Percentiles rank a stretch among this genome's conserved stretches.
Conservation (phyloP, 1,139 yeast genomes). For the Diutina rugosa region DNA sequence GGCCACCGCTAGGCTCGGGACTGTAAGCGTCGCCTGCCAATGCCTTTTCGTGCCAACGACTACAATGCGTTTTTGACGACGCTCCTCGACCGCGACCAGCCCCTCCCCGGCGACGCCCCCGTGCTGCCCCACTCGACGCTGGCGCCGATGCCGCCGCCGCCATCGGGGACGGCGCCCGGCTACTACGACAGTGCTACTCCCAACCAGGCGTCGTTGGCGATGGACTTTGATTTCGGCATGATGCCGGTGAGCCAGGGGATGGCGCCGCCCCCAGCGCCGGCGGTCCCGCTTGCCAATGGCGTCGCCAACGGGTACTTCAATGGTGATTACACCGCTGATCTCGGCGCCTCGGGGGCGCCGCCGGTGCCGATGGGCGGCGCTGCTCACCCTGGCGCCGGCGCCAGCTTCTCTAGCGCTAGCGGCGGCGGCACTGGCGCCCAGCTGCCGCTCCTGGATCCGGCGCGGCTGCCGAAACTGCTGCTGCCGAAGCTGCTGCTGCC, state of each 20-base stretch:
- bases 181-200: not conserved
- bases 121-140: not conserved
- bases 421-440: not conserved
- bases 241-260: not conserved
- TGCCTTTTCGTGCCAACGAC: constrained; percentile 21
- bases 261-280: not conserved
- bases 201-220: constrained; percentile 10
- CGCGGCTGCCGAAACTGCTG: not conserved
- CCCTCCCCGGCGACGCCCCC: not conserved
- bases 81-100: constrained; percentile 13
- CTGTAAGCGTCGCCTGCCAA: constrained; percentile 3
- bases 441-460: not conserved
- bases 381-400: not conserved
- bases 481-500: not conserved
- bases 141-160: not conserved
- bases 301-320: not conserved
- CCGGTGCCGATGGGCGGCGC: not conserved
- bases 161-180: not conserved
- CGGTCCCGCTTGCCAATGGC: not conserved
- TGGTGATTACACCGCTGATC: not conserved
- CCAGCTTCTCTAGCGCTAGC: not conserved
- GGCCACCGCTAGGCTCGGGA: too few species aligned
- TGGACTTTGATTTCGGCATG: constrained; percentile 21
- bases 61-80: constrained; percentile 19
- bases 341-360: not conserved